These are phyloP conservation scores for Magnolia kwangsiensis DNA, from an alignment of 164 flowering plant species.

Conservation along the genomic window DNA sequence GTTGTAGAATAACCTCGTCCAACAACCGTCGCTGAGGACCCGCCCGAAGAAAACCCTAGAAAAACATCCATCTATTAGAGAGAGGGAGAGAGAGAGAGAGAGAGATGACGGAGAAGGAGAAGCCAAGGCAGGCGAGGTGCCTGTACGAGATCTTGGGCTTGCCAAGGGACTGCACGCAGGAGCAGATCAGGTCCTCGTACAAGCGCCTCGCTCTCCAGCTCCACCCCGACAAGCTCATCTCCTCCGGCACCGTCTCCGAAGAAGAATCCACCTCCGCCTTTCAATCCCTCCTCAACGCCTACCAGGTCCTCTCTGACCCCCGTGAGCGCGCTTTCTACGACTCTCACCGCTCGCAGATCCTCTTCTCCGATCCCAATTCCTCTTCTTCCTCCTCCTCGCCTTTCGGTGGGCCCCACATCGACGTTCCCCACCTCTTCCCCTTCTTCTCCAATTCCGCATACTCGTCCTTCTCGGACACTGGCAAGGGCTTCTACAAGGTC, in stretches of 20 bases:
- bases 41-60: neutral
- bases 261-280: slow-evolving; percentile 77
- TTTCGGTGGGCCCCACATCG: slow-evolving; percentile 13
- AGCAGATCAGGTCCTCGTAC: slow-evolving; percentile 88
- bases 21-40: neutral
- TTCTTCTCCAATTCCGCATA: slow-evolving; percentile 70
- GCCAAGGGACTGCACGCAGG: slow-evolving; percentile 47
- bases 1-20: neutral
- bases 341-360: slow-evolving; percentile 91
- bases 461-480: slow-evolving; percentile 56
- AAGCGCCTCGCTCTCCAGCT: slow-evolving; percentile 73
- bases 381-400: slow-evolving; percentile 1
- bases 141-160: slow-evolving; percentile 81
- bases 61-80: neutral
- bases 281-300: slow-evolving; percentile 86
- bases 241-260: slow-evolving; percentile 63
- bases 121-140: slow-evolving; percentile 35
- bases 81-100: neutral
- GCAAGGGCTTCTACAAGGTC: slow-evolving; percentile 72
- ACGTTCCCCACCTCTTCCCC: slow-evolving; percentile 34
- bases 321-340: slow-evolving; percentile 93
- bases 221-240: slow-evolving; percentile 89
- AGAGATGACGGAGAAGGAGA: neutral
- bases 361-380: slow-evolving; percentile 40
- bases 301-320: slow-evolving; percentile 89